phyloP scores from a whole-genome alignment of 2,329 filamentous ascomycete genomes.

The Trichoderma oligosporum region DNA sequence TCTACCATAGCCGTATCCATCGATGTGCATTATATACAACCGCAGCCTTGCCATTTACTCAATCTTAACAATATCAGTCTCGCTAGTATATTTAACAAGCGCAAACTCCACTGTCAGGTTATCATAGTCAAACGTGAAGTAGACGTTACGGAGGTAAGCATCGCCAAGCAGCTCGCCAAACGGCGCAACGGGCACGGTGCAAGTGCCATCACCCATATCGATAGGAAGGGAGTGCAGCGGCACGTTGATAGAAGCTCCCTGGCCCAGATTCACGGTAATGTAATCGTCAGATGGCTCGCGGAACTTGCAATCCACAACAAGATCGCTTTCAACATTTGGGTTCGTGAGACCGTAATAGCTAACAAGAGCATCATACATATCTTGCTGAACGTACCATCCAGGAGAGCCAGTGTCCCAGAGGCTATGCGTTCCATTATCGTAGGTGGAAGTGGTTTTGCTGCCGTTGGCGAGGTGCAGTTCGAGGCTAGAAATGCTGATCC shows the following conservation, averaged over 20 bases:
- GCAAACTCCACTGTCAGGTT: conserved; percentile 19
- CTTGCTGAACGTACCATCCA: conserved; percentile 13
- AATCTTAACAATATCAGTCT: conserved; percentile 19
- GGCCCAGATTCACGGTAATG: conserved; percentile 5
- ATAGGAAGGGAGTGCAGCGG: conserved; percentile 12
- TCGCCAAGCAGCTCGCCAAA: conserved; percentile 9
- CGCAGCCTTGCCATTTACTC: not conserved
- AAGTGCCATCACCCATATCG: conserved; percentile 9
- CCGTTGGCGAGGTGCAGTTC: conserved; percentile 9
- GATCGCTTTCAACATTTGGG: not conserved
- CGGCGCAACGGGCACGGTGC: conserved; percentile 5
- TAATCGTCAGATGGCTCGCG: not conserved
- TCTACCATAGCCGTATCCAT: not conserved
- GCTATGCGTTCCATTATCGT: conserved; percentile 5
- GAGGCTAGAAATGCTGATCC: not conserved
- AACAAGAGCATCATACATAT: conserved; percentile 13
- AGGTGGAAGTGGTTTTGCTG: not conserved
- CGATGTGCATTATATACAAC: not conserved
- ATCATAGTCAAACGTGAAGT: conserved; percentile 21
- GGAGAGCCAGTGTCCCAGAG: conserved; percentile 19
- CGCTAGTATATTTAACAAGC: conserved; percentile 16
- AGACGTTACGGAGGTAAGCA: conserved; percentile 14
- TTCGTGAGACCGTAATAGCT: conserved; percentile 17
- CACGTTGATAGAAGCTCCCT: conserved; percentile 10
- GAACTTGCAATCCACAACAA: conserved; percentile 20